phyloP scores from a whole-genome alignment of 139 green algal species.

The Volvox reticuliferus region DNA sequence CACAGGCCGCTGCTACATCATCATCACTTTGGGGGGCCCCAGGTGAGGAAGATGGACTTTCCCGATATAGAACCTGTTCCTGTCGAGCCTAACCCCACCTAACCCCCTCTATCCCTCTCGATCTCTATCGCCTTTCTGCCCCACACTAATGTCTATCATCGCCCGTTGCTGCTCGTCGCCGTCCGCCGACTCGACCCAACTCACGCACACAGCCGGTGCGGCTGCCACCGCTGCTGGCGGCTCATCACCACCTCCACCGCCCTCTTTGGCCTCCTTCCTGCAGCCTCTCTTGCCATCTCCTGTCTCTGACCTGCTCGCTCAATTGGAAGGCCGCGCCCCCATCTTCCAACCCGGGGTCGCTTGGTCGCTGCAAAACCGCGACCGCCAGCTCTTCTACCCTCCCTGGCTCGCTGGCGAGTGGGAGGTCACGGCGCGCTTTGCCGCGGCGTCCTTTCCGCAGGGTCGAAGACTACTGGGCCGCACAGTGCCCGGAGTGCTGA shows the following conservation, averaged over 20 bases:
- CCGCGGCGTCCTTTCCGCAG: conserved; percentile 29
- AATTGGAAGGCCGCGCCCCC: neutral
- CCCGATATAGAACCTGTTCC: too few species aligned
- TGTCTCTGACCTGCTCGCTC: conserved; percentile 6
- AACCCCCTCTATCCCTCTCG: too few species aligned
- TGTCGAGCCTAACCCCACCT: too few species aligned
- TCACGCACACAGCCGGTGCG: too few species aligned
- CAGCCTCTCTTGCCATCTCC: conserved; percentile 16
- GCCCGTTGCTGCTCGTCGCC: too few species aligned
- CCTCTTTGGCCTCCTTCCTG: conserved; percentile 4
- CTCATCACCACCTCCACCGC: neutral
- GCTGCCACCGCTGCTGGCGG: neutral
- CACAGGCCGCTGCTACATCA: too few species aligned
- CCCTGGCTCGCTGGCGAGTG: conserved; percentile 41
- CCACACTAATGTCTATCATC: too few species aligned
- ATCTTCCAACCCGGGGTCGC: conserved; percentile 9
- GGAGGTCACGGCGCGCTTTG: conserved; percentile 41
- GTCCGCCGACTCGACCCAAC: too few species aligned
- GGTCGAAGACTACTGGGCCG: conserved; percentile 36
- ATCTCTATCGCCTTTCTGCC: too few species aligned
- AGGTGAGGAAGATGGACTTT: too few species aligned
- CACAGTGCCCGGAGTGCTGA: conserved; percentile 47
- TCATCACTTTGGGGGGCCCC: too few species aligned
- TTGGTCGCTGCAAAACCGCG: conserved; percentile 22
- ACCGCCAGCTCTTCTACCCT: conserved; percentile 39